Evolutionary conservation across 805 yeast genomes (phyloP), one percentile per base, ranked within the genome.

Genomic region (Lachancea sp.): DNA sequence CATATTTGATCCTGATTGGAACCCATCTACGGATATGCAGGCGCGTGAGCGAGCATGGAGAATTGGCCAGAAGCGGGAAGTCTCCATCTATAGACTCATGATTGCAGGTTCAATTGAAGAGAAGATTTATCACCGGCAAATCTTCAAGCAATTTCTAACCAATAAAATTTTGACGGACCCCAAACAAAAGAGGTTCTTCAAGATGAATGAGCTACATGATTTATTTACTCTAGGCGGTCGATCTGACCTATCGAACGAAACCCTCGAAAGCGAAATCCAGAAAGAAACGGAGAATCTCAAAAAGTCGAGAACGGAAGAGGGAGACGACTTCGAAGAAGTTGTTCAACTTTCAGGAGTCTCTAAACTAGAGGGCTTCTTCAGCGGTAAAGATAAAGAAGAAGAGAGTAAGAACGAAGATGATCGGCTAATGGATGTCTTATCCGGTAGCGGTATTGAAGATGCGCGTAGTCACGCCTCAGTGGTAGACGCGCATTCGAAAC

Each of bases 11-110:
- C 98, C 98, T 0, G 97, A 92, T 62, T 90, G 98, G 98, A 90
- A 90, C 55, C 98, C 98, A 1, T 87, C 96, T 1, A 92, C 97
- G 0, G 98, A 90, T 65, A 72, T 89, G 45, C 98, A 90, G 62
- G 98, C 98, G 0, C 70, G 97, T 45, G 98, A 90, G 59, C 66
- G 98, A 36, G 97, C 97, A 0, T 92, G 97, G 97, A 70, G 98
- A 48, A 70, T 90, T 47, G 98, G 98, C 1, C 98, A 90, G 60
- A 89, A 83, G 57, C 78, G 80, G 43, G 96, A 89, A 51, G 97
- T 90, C 7, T 77, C 88, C 5, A 89, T 90, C 25, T 92, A 90
- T 52, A 67, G 98, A 43, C 67, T 92, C 31, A 87, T 92, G 85
- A 84, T 88, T 32, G 87, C 96, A 2, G 97, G 97, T 0, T 78